Evolutionary conservation across 495 filamentous ascomycete genomes (phyloP), one percentile per base, ranked within the genome.

Genomic region (Podospora sp.): DNA sequence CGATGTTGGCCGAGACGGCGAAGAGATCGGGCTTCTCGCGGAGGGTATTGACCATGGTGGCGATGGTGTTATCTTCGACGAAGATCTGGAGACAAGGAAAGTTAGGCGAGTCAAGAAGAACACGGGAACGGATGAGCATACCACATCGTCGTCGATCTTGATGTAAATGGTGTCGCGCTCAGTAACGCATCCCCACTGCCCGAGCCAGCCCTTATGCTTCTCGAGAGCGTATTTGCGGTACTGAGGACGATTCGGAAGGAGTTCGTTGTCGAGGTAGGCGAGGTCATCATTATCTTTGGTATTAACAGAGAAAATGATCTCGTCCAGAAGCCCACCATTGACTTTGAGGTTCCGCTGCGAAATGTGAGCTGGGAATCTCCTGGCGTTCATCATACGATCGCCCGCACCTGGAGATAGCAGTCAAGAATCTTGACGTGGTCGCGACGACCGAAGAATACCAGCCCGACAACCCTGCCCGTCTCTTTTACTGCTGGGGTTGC

Each of bases 111-210:
- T 36, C 33, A 36, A n/a, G 29, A 3, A 33, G 29, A 33, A 33
- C 4, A 33, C 29, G 8, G 12, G 16, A 18, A 46, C n/a, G n/a
- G n/a, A n/a, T n/a, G n/a, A n/a, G n/a, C 40, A 46, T 46, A 55
- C 52, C 21, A 55, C 52, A 14, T 55, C 52, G 52, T 55, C 52
- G 52, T 55, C 52, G 24, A 55, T 55, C 52, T 55, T 55, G 21
- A 55, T 26, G 52, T 55, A 55, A n/a, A 55, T 55, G n/a, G 52
- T 55, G n/a, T 55, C 52, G 52, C 52, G 52, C 52, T 55, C 52
- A n/a, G 20, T 26, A 2, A 55, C 52, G 21, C 21, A 22, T 55
- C 21, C 20, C 52, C 52, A 55, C 52, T 55, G 52, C 7, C 52
- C 52, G 16, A 55, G 52, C 52, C 52, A 55, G 52, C 52, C 52